phyloP scores from a whole-genome alignment of 768 basidiomycete species.

The Leccinum subtestaceum region DNA sequence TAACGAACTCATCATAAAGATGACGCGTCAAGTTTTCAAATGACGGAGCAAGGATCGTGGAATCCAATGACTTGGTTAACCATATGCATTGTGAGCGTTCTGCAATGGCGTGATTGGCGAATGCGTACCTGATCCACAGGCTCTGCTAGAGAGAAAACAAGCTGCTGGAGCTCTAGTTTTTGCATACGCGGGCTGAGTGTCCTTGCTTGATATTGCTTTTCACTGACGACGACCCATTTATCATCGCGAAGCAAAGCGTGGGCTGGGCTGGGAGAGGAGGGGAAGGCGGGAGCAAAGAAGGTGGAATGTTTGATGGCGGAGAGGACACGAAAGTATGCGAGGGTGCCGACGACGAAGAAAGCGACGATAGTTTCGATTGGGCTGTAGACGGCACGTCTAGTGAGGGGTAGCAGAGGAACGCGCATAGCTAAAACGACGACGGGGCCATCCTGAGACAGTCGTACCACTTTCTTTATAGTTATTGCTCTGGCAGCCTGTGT shows the following conservation, averaged over 20 bases:
- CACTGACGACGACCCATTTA: constrained; percentile 63
- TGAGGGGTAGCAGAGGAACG: constrained; percentile 63
- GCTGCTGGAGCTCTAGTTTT: constrained; percentile 69
- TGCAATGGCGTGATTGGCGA: background rate
- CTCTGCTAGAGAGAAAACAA: constrained; percentile 57
- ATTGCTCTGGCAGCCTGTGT: background rate
- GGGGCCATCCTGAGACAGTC: constrained; percentile 14
- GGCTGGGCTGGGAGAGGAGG: constrained; percentile 47
- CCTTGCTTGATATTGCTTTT: constrained; percentile 47
- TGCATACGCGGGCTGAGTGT: constrained; percentile 27
- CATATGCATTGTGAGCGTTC: constrained; percentile 4
- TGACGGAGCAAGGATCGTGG: constrained; percentile 42
- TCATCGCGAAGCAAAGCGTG: constrained; percentile 51
- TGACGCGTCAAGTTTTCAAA: constrained; percentile 48
- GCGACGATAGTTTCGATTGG: constrained; percentile 90
- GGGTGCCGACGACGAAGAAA: constrained; percentile 84
- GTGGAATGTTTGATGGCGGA: constrained; percentile 86
- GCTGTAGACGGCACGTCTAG: constrained; percentile 66
- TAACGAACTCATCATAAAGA: constrained; percentile 40
- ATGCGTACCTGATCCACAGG: constrained; percentile 37
- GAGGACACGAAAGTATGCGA: constrained; percentile 93
- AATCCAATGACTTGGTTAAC: constrained; percentile 34
- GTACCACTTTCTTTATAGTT: constrained; percentile 21
- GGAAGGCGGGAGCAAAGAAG: constrained; percentile 60
- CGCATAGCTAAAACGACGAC: constrained; percentile 41